Conservation (phyloP, 306 rosid genomes). For the Delonix regia region DNA sequence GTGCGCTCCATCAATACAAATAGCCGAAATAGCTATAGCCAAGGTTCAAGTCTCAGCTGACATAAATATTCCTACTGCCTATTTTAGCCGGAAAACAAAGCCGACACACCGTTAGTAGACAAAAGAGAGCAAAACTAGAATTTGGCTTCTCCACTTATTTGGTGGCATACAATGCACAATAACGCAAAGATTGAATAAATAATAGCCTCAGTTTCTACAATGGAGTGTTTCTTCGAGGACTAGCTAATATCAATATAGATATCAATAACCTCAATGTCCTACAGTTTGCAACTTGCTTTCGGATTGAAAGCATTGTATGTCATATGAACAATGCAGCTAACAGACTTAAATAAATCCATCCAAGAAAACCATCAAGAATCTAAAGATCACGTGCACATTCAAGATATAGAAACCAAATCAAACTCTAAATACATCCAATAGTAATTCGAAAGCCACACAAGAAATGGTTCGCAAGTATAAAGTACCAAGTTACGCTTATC, state of each 20-base stretch:
- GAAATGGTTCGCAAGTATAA: not conserved
- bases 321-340: not conserved
- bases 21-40: not conserved
- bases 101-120: not conserved
- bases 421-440: not conserved
- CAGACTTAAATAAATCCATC: not conserved
- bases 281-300: not conserved
- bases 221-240: not conserved
- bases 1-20: not conserved
- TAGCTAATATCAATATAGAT: not conserved
- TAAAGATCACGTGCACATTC: not conserved
- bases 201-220: not conserved
- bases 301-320: not conserved
- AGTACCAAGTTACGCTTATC: slow-evolving; percentile 52
- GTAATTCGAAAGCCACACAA: not conserved
- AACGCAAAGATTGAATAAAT: not conserved
- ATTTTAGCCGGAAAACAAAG: not conserved
- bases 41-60: not conserved
- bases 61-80: not conserved
- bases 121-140: not conserved
- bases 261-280: not conserved
- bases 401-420: not conserved
- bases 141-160: not conserved
- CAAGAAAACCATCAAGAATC: not conserved
- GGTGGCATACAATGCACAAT: not conserved